A percentile compares a stretch with the other conserved stretches of the same genome.
phyloP scores from a whole-genome alignment of 2,329 filamentous ascomycete species.

The Cryphonectria japonica region DNA sequence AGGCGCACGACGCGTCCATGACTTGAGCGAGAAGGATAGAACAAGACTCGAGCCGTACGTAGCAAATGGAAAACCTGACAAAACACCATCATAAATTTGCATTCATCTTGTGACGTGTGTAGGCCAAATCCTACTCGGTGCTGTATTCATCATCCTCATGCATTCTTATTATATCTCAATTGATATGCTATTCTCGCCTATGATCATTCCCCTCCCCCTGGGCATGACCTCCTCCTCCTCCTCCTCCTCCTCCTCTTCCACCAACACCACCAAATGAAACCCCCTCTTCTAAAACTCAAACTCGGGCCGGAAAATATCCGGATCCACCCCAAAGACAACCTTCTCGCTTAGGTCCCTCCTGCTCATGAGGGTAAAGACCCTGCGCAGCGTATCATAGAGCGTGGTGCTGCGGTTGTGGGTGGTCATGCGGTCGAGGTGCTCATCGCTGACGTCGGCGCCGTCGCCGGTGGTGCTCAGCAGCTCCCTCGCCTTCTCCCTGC shows the following conservation, averaged over 20 bases:
- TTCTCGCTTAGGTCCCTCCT: slow-evolving; percentile 83
- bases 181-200: background rate
- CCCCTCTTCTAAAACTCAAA: slow-evolving; percentile 62
- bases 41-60: background rate
- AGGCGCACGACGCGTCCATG: background rate
- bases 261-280: too few species aligned
- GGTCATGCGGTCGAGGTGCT: slow-evolving; percentile 82
- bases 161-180: background rate
- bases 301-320: slow-evolving; percentile 84
- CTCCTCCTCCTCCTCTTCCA: background rate
- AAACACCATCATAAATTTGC: background rate
- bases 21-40: background rate
- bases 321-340: slow-evolving; percentile 88
- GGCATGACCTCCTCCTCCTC: background rate
- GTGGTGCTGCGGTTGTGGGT: slow-evolving; percentile 97
- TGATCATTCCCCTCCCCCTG: background rate
- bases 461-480: slow-evolving; percentile 65
- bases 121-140: background rate
- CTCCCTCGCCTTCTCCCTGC: slow-evolving; percentile 80
- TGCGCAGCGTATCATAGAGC: slow-evolving; percentile 87
- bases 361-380: slow-evolving; percentile 97
- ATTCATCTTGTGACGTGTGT: background rate
- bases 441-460: slow-evolving; percentile 59
- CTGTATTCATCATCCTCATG: background rate
- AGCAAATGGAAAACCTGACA: background rate